A percentile compares a stretch with the other conserved stretches of the same genome.
phyloP scores from a whole-genome alignment of 208 protist species.

The Crithidia acanthocephali region DNA sequence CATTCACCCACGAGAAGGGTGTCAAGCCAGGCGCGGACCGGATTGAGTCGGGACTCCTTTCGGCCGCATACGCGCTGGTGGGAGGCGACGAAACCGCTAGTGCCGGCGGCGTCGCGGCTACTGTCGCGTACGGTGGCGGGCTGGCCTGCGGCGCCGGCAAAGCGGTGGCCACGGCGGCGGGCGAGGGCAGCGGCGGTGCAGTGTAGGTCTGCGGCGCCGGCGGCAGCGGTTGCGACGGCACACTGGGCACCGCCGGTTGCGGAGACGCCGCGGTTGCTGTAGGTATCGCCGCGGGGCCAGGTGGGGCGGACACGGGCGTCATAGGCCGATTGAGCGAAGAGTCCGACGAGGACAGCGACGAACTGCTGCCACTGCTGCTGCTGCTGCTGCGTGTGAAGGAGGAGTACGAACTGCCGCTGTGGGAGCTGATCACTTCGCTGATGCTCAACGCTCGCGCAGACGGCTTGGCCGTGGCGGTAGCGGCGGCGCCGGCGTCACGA shows the following conservation, averaged over 20 bases:
- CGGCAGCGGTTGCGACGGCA: not conserved
- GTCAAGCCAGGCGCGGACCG: slow-evolving; percentile 8
- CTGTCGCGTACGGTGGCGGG: slow-evolving; percentile 3
- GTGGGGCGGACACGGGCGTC: not conserved
- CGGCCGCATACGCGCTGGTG: not conserved
- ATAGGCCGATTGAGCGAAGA: slow-evolving; percentile 11
- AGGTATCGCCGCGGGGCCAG: not conserved
- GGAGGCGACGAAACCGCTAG: not conserved
- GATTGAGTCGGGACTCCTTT: slow-evolving; percentile 2
- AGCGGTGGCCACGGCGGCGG: not conserved
- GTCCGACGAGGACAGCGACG: slow-evolving; percentile 4
- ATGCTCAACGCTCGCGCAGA: slow-evolving; percentile 8
- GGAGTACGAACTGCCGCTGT: slow-evolving; percentile 28
- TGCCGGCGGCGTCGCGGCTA: not conserved
- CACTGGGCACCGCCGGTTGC: not conserved
- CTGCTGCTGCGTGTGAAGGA: slow-evolving; percentile 25
- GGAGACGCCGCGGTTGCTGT: not conserved
- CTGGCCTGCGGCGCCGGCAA: slow-evolving; percentile 1
- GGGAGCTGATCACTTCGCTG: slow-evolving; percentile 10
- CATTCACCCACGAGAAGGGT: slow-evolving; percentile 21
- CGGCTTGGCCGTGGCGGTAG: not conserved
- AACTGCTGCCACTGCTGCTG: slow-evolving; percentile 23
- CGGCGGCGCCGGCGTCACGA: not conserved
- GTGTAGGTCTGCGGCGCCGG: not conserved
- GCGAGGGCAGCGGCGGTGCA: not conserved